Conservation (phyloP, 805 yeast species). For the Helenozyma rhizophorensis region DNA sequence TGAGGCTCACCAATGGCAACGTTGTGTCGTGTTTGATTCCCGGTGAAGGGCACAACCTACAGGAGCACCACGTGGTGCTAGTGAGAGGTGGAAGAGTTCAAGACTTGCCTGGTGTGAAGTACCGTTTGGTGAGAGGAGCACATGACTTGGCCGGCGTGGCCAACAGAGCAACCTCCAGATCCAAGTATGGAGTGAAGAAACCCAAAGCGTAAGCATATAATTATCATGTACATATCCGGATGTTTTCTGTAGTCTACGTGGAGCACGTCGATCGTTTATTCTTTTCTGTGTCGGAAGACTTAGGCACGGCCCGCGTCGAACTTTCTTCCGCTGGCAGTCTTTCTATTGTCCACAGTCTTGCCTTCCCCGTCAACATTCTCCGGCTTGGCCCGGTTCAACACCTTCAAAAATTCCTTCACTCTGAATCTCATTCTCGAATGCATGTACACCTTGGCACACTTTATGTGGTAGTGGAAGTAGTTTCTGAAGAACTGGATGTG, state of each 20-base stretch:
- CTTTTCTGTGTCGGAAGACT: too few species aligned
- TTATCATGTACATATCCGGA: slow-evolving; percentile 8
- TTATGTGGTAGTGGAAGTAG: slow-evolving; percentile 97
- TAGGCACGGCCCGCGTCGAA: slow-evolving; percentile 36
- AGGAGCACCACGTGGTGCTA: slow-evolving; percentile 93
- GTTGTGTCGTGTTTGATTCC: slow-evolving; percentile 91
- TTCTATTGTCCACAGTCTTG: slow-evolving; percentile 43
- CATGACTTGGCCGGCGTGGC: slow-evolving; percentile 94
- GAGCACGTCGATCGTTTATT: too few species aligned
- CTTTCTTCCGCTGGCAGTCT: slow-evolving; percentile 70
- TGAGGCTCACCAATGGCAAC: slow-evolving; percentile 84
- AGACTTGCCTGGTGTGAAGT: slow-evolving; percentile 97
- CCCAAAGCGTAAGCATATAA: slow-evolving; percentile 46
- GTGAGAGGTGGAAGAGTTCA: slow-evolving; percentile 99
- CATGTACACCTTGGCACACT: slow-evolving; percentile 96
- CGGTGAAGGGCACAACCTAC: slow-evolving; percentile 98
- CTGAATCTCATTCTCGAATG: slow-evolving; percentile 98
- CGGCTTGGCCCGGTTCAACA: slow-evolving; percentile 93
- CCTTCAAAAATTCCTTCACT: slow-evolving; percentile 90
- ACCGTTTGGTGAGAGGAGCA: slow-evolving; percentile 89
- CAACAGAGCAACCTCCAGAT: slow-evolving; percentile 82
- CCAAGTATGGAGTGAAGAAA: slow-evolving; percentile 90
- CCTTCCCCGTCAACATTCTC: slow-evolving; percentile 77
- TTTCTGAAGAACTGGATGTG: slow-evolving; percentile 92
- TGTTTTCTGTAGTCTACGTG: too few species aligned